Base-by-base conservation (phyloP, 352 stramenopile species). In the Phytophthora crassamura region DNA sequence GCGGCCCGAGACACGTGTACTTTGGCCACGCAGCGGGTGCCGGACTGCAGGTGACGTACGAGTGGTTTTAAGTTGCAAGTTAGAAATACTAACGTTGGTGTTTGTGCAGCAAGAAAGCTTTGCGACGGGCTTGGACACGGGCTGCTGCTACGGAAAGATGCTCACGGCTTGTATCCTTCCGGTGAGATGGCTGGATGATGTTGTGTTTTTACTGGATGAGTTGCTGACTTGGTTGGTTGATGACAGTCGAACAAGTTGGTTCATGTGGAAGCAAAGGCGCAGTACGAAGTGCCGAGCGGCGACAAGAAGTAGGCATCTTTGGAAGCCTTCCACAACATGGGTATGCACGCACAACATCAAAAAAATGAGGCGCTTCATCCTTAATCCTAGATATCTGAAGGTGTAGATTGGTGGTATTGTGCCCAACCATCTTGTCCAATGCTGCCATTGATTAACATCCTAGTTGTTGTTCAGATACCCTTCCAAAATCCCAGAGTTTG, bases 11-110 rank as follows among this genome's bases (percentile, higher is more conserved):
- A 18, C 86, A 89, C 56, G 80, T 98, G 7, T 89, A 95, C 59
- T 98, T 98, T 84, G 93, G 93, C 32, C 93, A 98, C 77, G 90
- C 97, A 68, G 93, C 93, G 7, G 72, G 77, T 46, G 67, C 82
- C 12, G 90, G 91, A 9, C 62, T 98, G 6, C 92, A 98, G 78
- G 75, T 88, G 45, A 46, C 60, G 15, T 11, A 6, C 10, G 25
- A 32, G 12, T 56, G 18, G 39, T n/a, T 60, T 33, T 3, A 49
- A 2, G 12, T 47, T 46, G 7, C 6, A 42, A 30, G 33, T 48
- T 51, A 9, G 28, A 28, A 42, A 14, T 41, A 33, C 5, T 67
- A 6, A 58, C 14, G 22, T 33, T 43, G 38, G 25, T 33, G 4
- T 46, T 35, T 41, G 12, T 41, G 25, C 70, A 96, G 78, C 79